Conservation (phyloP, 2,329 filamentous ascomycete species). For the Sarocladium oryzae region DNA sequence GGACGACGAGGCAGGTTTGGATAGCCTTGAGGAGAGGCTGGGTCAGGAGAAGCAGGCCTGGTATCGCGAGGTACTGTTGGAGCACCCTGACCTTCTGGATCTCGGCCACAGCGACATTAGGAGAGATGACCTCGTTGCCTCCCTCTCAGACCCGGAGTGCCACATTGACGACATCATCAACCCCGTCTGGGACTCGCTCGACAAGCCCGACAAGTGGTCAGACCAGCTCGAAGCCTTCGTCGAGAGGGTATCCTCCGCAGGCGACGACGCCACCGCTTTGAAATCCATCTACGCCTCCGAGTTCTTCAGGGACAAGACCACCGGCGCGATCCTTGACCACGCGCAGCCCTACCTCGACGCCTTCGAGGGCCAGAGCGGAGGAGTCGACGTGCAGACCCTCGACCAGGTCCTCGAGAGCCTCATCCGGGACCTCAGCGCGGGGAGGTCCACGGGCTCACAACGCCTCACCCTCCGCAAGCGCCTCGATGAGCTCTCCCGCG, state of each 20-base stretch:
- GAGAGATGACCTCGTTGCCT: slow-evolving; percentile 26
- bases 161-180: slow-evolving; percentile 30
- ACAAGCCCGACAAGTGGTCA: slow-evolving; percentile 26
- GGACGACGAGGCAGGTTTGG: slow-evolving; percentile 22
- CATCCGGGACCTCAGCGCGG: slow-evolving; percentile 23
- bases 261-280: slow-evolving; percentile 22
- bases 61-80: slow-evolving; percentile 41
- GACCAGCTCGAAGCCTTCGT: slow-evolving; percentile 27
- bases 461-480: slow-evolving; percentile 32
- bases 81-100: slow-evolving; percentile 31
- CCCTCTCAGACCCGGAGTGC: slow-evolving; percentile 31
- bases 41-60: slow-evolving; percentile 45
- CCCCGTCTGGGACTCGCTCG: slow-evolving; percentile 30
- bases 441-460: slow-evolving; percentile 24
- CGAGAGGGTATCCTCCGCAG: slow-evolving; percentile 25
- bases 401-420: slow-evolving; percentile 30
- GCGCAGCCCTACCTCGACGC: slow-evolving; percentile 35
- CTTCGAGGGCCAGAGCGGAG: slow-evolving; percentile 17
- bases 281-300: slow-evolving; percentile 33
- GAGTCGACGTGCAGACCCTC: slow-evolving; percentile 16
- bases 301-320: slow-evolving; percentile 33
- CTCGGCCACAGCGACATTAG: slow-evolving; percentile 23
- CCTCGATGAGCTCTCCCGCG: slow-evolving; percentile 40
- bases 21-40: slow-evolving; percentile 43
- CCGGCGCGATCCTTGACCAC: slow-evolving; percentile 24